Percentiles rank a stretch among this genome's conserved stretches.
Evolutionary conservation across 106 monocot species (phyloP).

Genomic region (Dendrobium officinale): DNA sequence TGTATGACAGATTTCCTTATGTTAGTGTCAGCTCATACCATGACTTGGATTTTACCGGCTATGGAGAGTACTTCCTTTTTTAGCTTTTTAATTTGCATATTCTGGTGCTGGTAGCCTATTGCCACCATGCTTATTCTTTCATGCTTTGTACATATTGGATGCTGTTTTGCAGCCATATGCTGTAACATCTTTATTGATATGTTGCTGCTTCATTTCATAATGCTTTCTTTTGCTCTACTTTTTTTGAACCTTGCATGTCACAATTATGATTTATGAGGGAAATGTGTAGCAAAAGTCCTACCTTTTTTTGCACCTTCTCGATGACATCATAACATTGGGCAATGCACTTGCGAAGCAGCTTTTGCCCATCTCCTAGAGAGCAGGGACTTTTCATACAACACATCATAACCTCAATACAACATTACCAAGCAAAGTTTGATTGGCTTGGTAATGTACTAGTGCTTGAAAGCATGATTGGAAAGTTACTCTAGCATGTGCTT

Average conservation of each 20-base stretch:
- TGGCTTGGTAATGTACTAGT: not conserved
- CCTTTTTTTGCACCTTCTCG: not conserved
- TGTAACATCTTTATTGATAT: not conserved
- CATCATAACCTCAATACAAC: not conserved
- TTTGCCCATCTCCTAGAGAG: not conserved
- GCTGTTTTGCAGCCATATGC: not conserved
- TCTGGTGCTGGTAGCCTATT: not conserved
- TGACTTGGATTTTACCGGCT: not conserved
- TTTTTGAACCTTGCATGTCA: not conserved
- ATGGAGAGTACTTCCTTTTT: not conserved
- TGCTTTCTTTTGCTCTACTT: not conserved
- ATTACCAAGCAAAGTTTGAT: not conserved
- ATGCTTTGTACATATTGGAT: not conserved
- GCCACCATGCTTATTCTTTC: not conserved
- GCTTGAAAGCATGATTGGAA: not conserved
- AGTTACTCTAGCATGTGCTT: constrained; percentile 2
- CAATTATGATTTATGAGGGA: not conserved
- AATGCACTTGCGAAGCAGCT: not conserved
- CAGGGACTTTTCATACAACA: not conserved
- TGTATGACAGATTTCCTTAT: not conserved
- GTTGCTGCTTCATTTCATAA: not conserved
- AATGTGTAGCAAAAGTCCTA: not conserved
- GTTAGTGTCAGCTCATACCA: not conserved
- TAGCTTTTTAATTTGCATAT: not conserved
- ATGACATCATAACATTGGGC: not conserved